Conservation (phyloP, 176 grass and related monocot species). For the Aegilops speltoides region DNA sequence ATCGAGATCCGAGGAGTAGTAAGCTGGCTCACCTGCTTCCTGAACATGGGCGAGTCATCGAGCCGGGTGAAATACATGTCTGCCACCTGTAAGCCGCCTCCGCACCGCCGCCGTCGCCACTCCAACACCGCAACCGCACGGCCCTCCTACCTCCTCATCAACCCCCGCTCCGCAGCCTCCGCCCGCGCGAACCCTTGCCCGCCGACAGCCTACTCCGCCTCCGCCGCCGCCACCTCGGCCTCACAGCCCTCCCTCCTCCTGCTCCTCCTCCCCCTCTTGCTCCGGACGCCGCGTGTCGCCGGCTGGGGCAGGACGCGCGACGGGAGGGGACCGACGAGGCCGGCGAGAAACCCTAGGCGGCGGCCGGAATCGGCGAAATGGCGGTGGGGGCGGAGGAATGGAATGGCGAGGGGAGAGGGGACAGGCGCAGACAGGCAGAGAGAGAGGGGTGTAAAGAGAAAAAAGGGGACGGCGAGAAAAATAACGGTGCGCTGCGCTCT, state of each 20-base stretch:
- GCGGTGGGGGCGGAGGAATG: conserved; percentile 35
- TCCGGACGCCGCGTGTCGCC: background rate
- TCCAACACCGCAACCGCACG: conserved; percentile 21
- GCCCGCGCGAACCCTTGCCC: background rate
- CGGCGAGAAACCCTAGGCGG: conserved; percentile 41
- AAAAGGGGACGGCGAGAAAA: conserved; percentile 16
- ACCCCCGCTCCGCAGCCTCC: background rate
- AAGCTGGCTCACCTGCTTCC: conserved; percentile 65
- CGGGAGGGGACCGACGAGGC: background rate
- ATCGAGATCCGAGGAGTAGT: conserved; percentile 30
- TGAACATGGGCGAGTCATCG: conserved; percentile 99
- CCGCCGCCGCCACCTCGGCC: background rate
- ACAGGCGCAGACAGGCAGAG: conserved; percentile 8
- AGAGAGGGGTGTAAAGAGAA: conserved; percentile 29
- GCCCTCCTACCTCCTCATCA: conserved; percentile 33
- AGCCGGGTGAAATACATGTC: conserved; percentile 90
- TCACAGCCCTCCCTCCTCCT: background rate
- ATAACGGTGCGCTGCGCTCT: conserved; percentile 10
- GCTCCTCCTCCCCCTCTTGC: background rate
- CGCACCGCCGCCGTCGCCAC: conserved; percentile 25
- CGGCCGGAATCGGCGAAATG: conserved; percentile 41
- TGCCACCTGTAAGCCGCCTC: conserved; percentile 16
- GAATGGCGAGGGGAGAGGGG: conserved; percentile 27
- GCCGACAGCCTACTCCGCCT: background rate
- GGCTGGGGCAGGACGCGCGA: background rate